Evolutionary conservation across 495 filamentous ascomycete species (phyloP).

Genomic region (Lasiosphaeria ovina): DNA sequence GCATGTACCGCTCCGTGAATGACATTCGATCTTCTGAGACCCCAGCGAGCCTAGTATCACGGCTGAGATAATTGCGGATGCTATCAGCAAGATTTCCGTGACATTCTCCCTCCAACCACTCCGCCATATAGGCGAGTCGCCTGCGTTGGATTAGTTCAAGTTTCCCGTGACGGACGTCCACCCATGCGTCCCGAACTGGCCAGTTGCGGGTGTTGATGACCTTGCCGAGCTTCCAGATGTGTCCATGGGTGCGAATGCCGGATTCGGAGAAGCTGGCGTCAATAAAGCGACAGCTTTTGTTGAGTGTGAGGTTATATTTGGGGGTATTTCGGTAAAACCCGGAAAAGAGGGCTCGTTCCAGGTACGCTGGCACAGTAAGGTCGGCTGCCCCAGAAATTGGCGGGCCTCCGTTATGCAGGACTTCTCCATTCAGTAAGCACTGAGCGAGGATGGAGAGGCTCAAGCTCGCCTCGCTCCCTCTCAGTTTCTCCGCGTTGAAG

Average conservation of each 20-base stretch:
- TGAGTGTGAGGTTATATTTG: background rate
- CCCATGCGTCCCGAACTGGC: background rate
- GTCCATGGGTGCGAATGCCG: background rate
- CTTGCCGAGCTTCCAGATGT: background rate
- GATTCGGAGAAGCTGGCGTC: background rate
- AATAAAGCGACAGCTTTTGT: conserved; percentile 2
- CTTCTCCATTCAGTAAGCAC: background rate
- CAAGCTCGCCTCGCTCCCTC: background rate
- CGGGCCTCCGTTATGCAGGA: background rate
- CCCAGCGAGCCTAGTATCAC: background rate
- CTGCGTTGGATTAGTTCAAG: background rate
- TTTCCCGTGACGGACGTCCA: background rate
- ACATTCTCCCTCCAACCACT: background rate
- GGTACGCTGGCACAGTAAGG: background rate
- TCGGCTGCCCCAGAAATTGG: background rate
- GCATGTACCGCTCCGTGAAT: background rate
- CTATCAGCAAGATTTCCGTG: background rate
- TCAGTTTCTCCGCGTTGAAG: background rate
- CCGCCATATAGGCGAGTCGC: background rate
- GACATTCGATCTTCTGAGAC: background rate
- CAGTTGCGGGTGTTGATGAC: background rate
- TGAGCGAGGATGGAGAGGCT: background rate
- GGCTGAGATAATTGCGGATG: background rate
- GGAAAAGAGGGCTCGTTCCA: background rate
- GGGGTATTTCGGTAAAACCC: background rate